Conservation (phyloP, 805 yeast species). For the Sungouiozyma ichnusensis region DNA sequence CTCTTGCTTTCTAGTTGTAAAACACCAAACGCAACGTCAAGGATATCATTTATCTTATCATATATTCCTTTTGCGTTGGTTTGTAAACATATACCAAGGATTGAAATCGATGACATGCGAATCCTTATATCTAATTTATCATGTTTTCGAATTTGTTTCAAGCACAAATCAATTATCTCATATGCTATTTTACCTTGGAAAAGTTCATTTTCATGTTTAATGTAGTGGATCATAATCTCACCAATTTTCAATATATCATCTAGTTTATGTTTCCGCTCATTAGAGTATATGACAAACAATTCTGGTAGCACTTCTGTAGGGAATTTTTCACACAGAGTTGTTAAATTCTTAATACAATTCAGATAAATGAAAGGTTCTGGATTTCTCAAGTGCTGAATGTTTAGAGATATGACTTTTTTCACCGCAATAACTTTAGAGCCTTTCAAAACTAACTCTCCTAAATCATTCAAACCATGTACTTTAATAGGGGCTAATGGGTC, state of each 20-base stretch:
- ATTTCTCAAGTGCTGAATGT: slow-evolving; percentile 56
- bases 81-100: slow-evolving; percentile 64
- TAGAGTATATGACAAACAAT: slow-evolving; percentile 31
- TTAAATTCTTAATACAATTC: slow-evolving; percentile 73
- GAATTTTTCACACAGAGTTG: slow-evolving; percentile 42
- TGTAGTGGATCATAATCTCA: slow-evolving; percentile 59
- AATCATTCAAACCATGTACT: slow-evolving; percentile 69
- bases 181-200: slow-evolving; percentile 37
- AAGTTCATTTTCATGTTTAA: slow-evolving; percentile 39
- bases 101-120: slow-evolving; percentile 79
- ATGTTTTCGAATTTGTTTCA: slow-evolving; percentile 31
- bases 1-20: slow-evolving; percentile 44
- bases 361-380: slow-evolving; percentile 81
- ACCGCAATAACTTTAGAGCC: slow-evolving; percentile 42
- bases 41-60: slow-evolving; percentile 39
- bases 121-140: slow-evolving; percentile 42
- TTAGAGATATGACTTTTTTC: slow-evolving; percentile 49
- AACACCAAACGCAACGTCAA: slow-evolving; percentile 73
- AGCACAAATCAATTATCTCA: slow-evolving; percentile 34
- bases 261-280: slow-evolving; percentile 28
- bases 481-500: slow-evolving; percentile 77
- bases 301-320: slow-evolving; percentile 29
- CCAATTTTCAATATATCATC: slow-evolving; percentile 75
- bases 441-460: slow-evolving; percentile 44
- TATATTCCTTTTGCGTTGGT: slow-evolving; percentile 44